These are phyloP conservation scores for Diplodia seriata DNA, from an alignment of 2,329 filamentous ascomycete genomes.

Conservation along the genomic window DNA sequence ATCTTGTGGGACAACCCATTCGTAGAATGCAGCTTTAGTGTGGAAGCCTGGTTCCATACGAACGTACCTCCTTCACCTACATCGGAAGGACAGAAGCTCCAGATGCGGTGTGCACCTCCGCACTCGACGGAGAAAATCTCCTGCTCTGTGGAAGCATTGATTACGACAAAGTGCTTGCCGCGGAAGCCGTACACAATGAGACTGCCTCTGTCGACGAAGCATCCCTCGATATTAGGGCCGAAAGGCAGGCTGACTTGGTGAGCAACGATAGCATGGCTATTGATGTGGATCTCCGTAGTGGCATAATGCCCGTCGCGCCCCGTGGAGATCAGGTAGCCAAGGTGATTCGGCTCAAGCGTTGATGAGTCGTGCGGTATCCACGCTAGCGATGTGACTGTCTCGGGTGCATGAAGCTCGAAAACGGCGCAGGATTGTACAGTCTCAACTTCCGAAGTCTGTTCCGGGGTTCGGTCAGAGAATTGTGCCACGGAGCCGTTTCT, in stretches of 20 bases:
- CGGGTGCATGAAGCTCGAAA: constrained; percentile 54
- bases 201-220: constrained; percentile 65
- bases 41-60: constrained; percentile 75
- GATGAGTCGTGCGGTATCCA: constrained; percentile 38
- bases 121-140: constrained; percentile 78
- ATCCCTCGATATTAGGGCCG: constrained; percentile 77
- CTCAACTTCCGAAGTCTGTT: background rate
- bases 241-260: constrained; percentile 75
- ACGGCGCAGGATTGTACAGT: constrained; percentile 32
- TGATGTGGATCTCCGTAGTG: constrained; percentile 59
- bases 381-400: constrained; percentile 73
- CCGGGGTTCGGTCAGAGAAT: constrained; percentile 6
- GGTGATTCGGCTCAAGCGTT: constrained; percentile 20
- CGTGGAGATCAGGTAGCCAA: constrained; percentile 69
- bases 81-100: constrained; percentile 60
- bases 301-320: constrained; percentile 79
- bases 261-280: constrained; percentile 52
- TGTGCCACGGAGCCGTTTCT: constrained; percentile 21
- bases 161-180: constrained; percentile 79
- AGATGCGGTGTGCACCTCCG: constrained; percentile 82
- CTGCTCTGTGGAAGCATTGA: constrained; percentile 74
- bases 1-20: constrained; percentile 51
- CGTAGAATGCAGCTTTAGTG: constrained; percentile 56
- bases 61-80: constrained; percentile 59
- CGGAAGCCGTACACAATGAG: constrained; percentile 82